phyloP scores from a whole-genome alignment of 768 basidiomycete genomes.

The Trametes meyenii region DNA sequence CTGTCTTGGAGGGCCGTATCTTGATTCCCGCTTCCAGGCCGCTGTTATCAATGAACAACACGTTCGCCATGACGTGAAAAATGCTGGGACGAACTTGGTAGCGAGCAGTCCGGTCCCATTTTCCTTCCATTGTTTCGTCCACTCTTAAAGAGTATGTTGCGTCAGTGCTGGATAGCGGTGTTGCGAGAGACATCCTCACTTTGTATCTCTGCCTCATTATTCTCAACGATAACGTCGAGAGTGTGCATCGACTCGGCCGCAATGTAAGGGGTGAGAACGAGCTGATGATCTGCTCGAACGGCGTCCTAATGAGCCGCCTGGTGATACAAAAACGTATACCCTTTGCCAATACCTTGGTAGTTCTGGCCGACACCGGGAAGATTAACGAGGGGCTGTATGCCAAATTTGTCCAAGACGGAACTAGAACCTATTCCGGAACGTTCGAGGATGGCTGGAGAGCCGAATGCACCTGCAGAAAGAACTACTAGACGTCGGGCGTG shows the following conservation, averaged over 20 bases:
- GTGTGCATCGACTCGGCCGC: conserved; percentile 51
- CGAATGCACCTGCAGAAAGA: conserved; percentile 44
- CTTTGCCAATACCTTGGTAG: conserved; percentile 32
- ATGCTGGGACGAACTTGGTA: conserved; percentile 46
- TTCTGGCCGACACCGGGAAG: conserved; percentile 49
- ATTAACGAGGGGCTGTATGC: conserved; percentile 38
- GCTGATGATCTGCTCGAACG: conserved; percentile 35
- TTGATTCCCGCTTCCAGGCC: conserved; percentile 59
- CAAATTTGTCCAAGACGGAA: conserved; percentile 35
- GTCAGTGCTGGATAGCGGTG: background rate
- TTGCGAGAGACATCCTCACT: conserved; percentile 35
- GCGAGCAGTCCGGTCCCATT: conserved; percentile 53
- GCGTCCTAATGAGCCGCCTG: background rate
- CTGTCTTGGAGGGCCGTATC: conserved; percentile 51
- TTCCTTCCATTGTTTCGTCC: conserved; percentile 37
- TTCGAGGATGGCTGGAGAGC: conserved; percentile 56
- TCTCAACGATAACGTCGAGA: conserved; percentile 49
- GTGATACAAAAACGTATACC: too few relatives aligned
- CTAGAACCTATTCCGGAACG: conserved; percentile 49
- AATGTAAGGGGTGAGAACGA: conserved; percentile 37
- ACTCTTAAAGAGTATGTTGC: conserved; percentile 27
- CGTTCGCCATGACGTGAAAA: background rate
- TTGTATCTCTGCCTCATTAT: conserved; percentile 40
- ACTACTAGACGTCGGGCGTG: conserved; percentile 42
- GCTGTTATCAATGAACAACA: conserved; percentile 33